Conservation (phyloP, 345 rosid genomes). For the Linum tenue region DNA sequence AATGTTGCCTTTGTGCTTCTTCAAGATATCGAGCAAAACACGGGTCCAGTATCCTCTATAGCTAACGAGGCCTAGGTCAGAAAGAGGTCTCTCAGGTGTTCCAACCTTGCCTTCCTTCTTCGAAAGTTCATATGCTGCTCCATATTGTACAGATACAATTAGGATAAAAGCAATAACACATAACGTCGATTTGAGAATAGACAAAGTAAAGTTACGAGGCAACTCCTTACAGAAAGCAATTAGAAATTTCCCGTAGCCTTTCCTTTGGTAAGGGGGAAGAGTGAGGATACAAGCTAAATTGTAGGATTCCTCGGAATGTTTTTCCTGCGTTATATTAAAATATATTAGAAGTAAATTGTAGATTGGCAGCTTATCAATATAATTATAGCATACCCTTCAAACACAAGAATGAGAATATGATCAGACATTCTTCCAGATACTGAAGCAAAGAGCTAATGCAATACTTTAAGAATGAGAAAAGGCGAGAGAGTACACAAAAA, state of each 20-base stretch:
- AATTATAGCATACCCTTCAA: too few species aligned
- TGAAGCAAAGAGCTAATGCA: neutral
- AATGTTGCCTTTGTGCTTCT: slow-evolving; percentile 95
- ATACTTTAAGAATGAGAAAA: neutral
- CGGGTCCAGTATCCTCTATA: slow-evolving; percentile 99
- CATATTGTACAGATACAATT: slow-evolving; percentile 8
- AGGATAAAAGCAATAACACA: neutral
- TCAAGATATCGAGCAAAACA: slow-evolving; percentile 87
- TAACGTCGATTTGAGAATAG: neutral
- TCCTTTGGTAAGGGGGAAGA: slow-evolving; percentile 96
- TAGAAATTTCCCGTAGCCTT: slow-evolving; percentile 94
- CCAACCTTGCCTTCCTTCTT: slow-evolving; percentile 99
- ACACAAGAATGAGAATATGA: too few species aligned
- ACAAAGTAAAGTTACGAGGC: neutral
- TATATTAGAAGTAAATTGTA: too few species aligned
- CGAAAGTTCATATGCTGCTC: slow-evolving; percentile 92
- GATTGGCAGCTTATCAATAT: too few species aligned
- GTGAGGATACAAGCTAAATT: slow-evolving; percentile 97
- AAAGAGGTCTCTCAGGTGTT: slow-evolving; percentile 97
- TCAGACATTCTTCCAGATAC: neutral
- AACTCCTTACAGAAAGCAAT: slow-evolving; percentile 87
- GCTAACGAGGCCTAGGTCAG: slow-evolving; percentile 92
- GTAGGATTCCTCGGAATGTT: slow-evolving; percentile 94
- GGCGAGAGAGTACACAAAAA: neutral
- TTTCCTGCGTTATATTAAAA: slow-evolving; percentile 49